Evolutionary conservation across 176 grass and related monocot species (phyloP).

Genomic region (Eleusine indica): DNA sequence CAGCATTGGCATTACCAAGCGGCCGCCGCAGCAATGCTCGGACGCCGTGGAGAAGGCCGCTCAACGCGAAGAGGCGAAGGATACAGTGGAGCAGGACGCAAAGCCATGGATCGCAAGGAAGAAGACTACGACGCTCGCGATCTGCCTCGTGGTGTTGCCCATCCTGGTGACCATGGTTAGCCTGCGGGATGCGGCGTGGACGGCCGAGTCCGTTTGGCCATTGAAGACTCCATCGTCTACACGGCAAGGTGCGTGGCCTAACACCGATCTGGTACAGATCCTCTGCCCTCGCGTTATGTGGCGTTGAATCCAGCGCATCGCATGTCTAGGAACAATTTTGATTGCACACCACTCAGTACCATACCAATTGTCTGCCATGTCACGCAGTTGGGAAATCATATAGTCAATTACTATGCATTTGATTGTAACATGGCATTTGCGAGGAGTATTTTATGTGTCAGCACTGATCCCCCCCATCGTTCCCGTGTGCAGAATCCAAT

Average conservation of each 20-base stretch:
- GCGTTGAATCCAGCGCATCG: neutral
- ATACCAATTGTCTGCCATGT: neutral
- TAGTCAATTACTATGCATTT: neutral
- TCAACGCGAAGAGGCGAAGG: conserved; percentile 4
- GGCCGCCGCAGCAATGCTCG: conserved; percentile 36
- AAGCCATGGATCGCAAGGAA: conserved; percentile 39
- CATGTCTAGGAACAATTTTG: neutral
- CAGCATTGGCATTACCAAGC: conserved; percentile 47
- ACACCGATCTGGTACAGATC: neutral
- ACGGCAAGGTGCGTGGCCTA: conserved; percentile 19
- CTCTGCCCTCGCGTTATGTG: neutral
- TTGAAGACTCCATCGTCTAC: neutral
- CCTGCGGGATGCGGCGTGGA: conserved; percentile 23
- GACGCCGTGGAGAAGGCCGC: conserved; percentile 24
- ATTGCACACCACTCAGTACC: neutral
- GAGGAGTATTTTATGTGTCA: neutral
- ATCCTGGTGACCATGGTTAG: conserved; percentile 39
- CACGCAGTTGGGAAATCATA: neutral
- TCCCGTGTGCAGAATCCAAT: neutral
- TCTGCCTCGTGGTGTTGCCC: conserved; percentile 43
- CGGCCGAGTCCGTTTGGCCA: conserved; percentile 22
- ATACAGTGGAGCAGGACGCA: conserved; percentile 23
- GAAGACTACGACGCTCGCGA: conserved; percentile 26
- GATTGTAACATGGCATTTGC: neutral
- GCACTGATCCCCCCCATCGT: neutral